Base-by-base conservation (phyloP, 2,329 filamentous ascomycete genomes). In the Chalaropsis thielavioides region DNA sequence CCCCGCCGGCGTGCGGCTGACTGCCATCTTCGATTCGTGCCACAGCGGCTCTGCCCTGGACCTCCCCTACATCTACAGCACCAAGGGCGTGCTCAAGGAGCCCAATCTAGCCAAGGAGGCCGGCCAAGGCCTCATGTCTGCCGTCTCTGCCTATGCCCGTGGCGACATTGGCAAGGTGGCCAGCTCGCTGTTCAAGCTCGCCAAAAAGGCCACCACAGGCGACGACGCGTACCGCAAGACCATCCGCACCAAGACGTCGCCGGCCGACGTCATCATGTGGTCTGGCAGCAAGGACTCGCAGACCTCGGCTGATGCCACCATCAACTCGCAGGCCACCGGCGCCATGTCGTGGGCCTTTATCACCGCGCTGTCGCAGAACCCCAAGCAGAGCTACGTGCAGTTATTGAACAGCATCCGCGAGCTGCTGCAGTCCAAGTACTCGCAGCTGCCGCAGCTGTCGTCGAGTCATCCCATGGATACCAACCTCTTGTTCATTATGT, bases 271-370 rank as follows among this genome's bases (percentile, higher is more conserved):
- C 43, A 84, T 96, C 74, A 92, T 95, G 87, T 92, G 90, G 86
- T 92, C 88, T 69, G 91, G 90, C 61, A 91, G 88, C 77, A 95
- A 95, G 76, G 90, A 96, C 74, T 83, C 84, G 67, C 90, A 96
- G 75, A 96, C 90, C 69, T 89, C 86, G 83, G 86, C 88, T 75
- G 91, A 96, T 74, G 90, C 91, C 15, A 86, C 83, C 41, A 95
- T 95, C 69, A 82, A 80, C 24, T 86, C 89, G 67, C 82, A 95
- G 76, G 90, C 91, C 56, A 95, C 91, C 0, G 91, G 91, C 64
- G 91, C 91, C 73, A 95, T 96, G 90, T 92, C 89, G 3, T 95
- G 87, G 83, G 91, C 91, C 4, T 96, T 96, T 74, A 90, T 96
- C 73, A 84, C 81, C 2, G 85, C 90, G 27, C 80, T 95, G 71